Conservation (phyloP, 2,329 filamentous ascomycete species). For the Scedosporium dehoogii region DNA sequence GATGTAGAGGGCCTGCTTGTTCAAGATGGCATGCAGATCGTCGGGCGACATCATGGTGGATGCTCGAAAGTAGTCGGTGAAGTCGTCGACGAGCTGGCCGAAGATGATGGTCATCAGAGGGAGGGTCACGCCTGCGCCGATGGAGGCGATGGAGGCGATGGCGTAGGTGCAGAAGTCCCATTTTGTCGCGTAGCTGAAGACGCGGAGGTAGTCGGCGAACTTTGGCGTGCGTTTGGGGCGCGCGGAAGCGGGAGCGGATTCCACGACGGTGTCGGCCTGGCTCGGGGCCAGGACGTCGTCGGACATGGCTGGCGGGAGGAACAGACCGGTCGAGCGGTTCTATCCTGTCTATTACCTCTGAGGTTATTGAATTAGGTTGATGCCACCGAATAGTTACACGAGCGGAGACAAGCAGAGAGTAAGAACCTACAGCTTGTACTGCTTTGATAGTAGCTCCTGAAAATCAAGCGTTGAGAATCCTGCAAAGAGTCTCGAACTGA, state of each 20-base stretch:
- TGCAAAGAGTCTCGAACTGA: no score
- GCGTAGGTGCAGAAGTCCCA: constrained; percentile 40
- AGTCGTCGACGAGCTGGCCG: constrained; percentile 5
- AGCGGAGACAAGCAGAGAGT: no score
- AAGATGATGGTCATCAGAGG: background rate
- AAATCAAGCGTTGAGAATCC: no score
- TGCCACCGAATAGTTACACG: no score
- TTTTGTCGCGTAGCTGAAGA: constrained; percentile 43
- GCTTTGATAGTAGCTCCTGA: no score
- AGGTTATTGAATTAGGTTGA: no score
- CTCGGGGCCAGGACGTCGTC: background rate
- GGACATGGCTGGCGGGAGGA: no score
- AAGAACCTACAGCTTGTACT: no score
- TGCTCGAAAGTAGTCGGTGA: background rate
- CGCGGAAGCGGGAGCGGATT: background rate
- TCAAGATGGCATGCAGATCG: background rate
- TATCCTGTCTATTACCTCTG: no score
- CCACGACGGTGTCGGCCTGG: background rate
- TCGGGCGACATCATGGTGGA: background rate
- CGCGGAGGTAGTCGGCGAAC: constrained; percentile 17
- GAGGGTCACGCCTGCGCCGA: constrained; percentile 33
- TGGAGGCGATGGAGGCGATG: constrained; percentile 35
- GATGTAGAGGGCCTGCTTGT: constrained; percentile 47
- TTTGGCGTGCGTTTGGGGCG: background rate
- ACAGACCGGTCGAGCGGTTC: no score